A percentile compares a stretch with the other conserved stretches of the same genome.
These are phyloP conservation scores for Citrus unshiu DNA, from an alignment of 345 rosid species.

Conservation along the genomic window DNA sequence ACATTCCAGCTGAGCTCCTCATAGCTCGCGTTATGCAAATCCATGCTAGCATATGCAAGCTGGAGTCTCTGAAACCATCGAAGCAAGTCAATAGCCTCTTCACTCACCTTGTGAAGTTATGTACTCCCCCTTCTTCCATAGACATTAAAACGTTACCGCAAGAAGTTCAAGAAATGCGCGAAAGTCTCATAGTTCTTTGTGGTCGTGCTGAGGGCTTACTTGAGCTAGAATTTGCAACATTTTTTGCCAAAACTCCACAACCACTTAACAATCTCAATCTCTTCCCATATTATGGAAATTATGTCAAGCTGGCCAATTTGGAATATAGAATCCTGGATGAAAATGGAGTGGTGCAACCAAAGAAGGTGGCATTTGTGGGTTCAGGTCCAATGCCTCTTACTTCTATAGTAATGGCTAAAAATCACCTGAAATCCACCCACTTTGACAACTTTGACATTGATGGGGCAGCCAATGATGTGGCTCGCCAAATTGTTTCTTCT, in stretches of 20 bases:
- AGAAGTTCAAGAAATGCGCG: constrained; percentile 23
- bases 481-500: constrained; percentile 23
- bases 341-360: constrained; percentile 26
- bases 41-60: constrained; percentile 19
- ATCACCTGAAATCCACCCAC: constrained; percentile 26
- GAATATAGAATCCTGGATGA: constrained; percentile 28
- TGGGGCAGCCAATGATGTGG: constrained; percentile 28
- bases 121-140: constrained; percentile 24
- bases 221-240: constrained; percentile 38
- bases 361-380: constrained; percentile 39
- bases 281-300: constrained; percentile 35
- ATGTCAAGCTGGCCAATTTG: constrained; percentile 29
- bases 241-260: constrained; percentile 21
- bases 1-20: constrained; percentile 12
- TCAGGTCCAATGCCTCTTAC: constrained; percentile 49
- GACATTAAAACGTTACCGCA: constrained; percentile 16
- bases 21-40: constrained; percentile 21
- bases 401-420: constrained; percentile 35
- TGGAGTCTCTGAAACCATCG: constrained; percentile 25
- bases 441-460: constrained; percentile 41
- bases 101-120: constrained; percentile 25
- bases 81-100: constrained; percentile 26
- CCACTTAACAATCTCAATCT: constrained; percentile 28
- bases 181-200: constrained; percentile 24
- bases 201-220: constrained; percentile 35